These are phyloP conservation scores for Phialophora chinensis DNA, from an alignment of 2,329 filamentous ascomycete genomes.

Conservation along the genomic window DNA sequence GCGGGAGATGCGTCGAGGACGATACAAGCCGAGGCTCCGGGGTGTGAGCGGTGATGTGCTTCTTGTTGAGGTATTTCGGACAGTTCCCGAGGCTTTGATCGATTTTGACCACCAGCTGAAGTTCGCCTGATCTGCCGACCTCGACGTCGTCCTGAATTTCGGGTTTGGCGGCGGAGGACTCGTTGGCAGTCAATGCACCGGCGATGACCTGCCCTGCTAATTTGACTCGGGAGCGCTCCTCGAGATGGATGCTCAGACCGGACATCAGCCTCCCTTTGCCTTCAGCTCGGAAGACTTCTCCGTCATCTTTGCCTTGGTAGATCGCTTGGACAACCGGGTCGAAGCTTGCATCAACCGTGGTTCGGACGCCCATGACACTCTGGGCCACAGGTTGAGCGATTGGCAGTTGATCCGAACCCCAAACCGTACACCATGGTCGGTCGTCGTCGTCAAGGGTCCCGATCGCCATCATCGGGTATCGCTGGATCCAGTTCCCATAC, in stretches of 20 bases:
- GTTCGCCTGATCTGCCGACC: conserved; percentile 44
- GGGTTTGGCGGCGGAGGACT: conserved; percentile 40
- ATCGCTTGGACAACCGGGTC: conserved; percentile 75
- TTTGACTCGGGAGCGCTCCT: conserved; percentile 74
- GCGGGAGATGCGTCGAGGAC: conserved; percentile 55
- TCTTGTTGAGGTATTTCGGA: conserved; percentile 79
- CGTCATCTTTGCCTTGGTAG: conserved; percentile 56
- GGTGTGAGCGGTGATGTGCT: conserved; percentile 62
- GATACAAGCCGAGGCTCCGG: conserved; percentile 62
- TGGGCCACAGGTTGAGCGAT: conserved; percentile 69
- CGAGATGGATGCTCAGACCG: conserved; percentile 68
- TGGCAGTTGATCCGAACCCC: conserved; percentile 71
- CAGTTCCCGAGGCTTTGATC: conserved; percentile 68
- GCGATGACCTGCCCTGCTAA: conserved; percentile 72
- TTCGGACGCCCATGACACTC: conserved; percentile 66
- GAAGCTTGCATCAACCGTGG: conserved; percentile 63
- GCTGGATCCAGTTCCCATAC: conserved; percentile 65
- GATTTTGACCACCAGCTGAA: conserved; percentile 70
- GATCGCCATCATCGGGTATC: conserved; percentile 72
- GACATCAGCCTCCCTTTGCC: conserved; percentile 60
- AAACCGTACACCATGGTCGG: conserved; percentile 76
- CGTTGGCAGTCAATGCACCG: conserved; percentile 58
- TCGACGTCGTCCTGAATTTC: conserved; percentile 11
- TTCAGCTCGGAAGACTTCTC: conserved; percentile 52
- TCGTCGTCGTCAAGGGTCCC: conserved; percentile 65